Percentiles rank a stretch among this genome's conserved stretches.
Evolutionary conservation across 2,329 filamentous ascomycete genomes (phyloP).

Genomic region (Talaromyces sp.): DNA sequence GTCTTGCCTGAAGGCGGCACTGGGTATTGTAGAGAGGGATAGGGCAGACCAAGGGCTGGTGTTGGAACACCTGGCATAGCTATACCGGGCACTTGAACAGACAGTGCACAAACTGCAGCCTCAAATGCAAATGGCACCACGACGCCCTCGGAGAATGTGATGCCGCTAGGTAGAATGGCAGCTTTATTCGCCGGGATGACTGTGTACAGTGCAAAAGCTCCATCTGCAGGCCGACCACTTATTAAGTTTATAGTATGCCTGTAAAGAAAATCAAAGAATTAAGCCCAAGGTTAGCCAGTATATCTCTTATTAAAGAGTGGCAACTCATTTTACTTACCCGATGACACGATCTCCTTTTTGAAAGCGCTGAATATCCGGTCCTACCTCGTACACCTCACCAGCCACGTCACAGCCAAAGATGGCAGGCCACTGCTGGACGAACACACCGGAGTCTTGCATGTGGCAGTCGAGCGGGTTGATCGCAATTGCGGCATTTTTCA

Average conservation of each 20-base stretch:
- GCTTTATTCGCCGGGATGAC: constrained; percentile 4
- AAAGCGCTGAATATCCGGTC: constrained; percentile 15
- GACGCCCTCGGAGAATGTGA: constrained; percentile 3
- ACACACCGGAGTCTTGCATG: constrained; percentile 9
- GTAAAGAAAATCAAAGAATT: background rate
- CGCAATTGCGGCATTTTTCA: constrained; percentile 12
- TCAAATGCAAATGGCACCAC: constrained; percentile 7
- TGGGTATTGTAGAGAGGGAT: background rate
- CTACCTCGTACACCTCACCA: constrained; percentile 3
- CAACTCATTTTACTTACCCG: constrained; percentile 6
- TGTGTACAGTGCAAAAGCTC: constrained; percentile 9
- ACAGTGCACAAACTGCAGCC: constrained; percentile 10
- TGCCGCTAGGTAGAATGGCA: constrained; percentile 3
- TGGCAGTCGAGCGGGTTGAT: constrained; percentile 13
- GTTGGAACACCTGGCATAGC: constrained; percentile 8
- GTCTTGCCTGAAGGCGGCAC: constrained; percentile 13
- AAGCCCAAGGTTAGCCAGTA: background rate
- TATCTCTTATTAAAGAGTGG: background rate
- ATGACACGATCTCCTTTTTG: constrained; percentile 25
- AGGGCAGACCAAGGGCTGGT: constrained; percentile 9
- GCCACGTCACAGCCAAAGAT: constrained; percentile 9
- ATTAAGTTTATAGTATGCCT: constrained; percentile 8
- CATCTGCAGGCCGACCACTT: constrained; percentile 6
- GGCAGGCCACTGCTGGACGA: constrained; percentile 8
- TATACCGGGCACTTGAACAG: constrained; percentile 1